Percentiles rank a stretch among this genome's conserved stretches.
phyloP scores from a whole-genome alignment of 352 stramenopile genomes.

The Phytophthora pistaciae region DNA sequence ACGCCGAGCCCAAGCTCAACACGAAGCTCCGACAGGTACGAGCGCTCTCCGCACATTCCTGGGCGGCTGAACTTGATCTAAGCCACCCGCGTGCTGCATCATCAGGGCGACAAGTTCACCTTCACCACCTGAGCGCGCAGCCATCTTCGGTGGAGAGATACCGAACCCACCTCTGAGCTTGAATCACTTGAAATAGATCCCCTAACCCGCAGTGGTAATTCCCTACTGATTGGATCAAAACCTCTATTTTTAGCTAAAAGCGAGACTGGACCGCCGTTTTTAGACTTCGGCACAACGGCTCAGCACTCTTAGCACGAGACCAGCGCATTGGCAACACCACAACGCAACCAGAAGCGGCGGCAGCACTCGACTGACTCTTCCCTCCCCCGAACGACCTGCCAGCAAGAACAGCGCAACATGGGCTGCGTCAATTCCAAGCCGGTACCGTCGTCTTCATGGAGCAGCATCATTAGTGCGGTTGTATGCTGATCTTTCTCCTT shows the following conservation, averaged over 20 bases:
- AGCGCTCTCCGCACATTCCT: constrained; percentile 2
- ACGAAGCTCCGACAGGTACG: constrained; percentile 82
- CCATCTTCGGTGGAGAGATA: constrained; percentile 11
- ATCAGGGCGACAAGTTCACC: constrained; percentile 79
- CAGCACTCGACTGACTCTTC: constrained; percentile 36
- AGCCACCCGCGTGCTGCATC: constrained; percentile 12
- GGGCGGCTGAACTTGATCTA: constrained; percentile 13
- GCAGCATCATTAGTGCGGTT: background rate
- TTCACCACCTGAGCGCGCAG: constrained; percentile 66
- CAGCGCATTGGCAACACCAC: constrained; percentile 28
- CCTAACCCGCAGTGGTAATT: constrained; percentile 7
- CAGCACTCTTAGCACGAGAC: background rate
- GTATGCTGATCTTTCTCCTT: background rate
- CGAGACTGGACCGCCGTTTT: constrained; percentile 22
- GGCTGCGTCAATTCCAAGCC: constrained; percentile 82
- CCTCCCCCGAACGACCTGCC: constrained; percentile 2
- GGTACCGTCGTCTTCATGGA: constrained; percentile 35
- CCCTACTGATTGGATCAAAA: constrained; percentile 25
- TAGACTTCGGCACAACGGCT: constrained; percentile 20
- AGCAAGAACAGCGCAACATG: constrained; percentile 44
- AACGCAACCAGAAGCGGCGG: constrained; percentile 40
- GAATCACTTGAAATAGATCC: constrained; percentile 36
- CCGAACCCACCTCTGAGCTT: constrained; percentile 6
- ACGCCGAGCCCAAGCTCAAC: constrained; percentile 81
- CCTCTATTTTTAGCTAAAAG: constrained; percentile 37